Evolutionary conservation across 495 filamentous ascomycete species (phyloP).

Genomic region (Durotheca rogersii): DNA sequence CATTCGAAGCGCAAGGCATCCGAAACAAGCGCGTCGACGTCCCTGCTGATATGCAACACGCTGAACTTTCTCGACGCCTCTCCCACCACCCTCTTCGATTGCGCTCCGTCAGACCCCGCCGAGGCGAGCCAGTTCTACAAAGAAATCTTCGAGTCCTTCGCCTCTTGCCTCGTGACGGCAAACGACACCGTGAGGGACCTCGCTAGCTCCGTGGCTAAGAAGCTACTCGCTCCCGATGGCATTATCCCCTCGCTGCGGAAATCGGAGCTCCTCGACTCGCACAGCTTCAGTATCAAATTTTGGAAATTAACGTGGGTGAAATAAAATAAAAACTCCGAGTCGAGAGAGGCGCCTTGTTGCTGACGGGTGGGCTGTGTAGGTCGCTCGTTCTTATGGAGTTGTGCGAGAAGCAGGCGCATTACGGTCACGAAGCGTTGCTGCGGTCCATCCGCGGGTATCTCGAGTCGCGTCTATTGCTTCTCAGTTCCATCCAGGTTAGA

Average conservation of each 20-base stretch:
- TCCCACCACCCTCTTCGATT: slow-evolving; percentile 51
- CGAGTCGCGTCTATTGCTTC: slow-evolving; percentile 48
- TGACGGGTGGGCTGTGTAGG: slow-evolving; percentile 32
- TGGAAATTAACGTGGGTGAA: slow-evolving; percentile 56
- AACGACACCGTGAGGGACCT: slow-evolving; percentile 51
- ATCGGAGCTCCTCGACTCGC: slow-evolving; percentile 42
- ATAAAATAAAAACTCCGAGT: background rate
- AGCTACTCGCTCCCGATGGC: slow-evolving; percentile 46
- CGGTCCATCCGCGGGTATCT: slow-evolving; percentile 54
- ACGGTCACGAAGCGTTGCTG: slow-evolving; percentile 44
- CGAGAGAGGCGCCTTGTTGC: slow-evolving; percentile 10
- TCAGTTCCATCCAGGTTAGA: slow-evolving; percentile 49
- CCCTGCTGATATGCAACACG: slow-evolving; percentile 50
- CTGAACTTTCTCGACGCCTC: slow-evolving; percentile 54
- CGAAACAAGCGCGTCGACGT: slow-evolving; percentile 40
- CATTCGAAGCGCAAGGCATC: slow-evolving; percentile 42
- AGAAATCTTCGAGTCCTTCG: slow-evolving; percentile 50
- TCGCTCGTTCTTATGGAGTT: slow-evolving; percentile 53
- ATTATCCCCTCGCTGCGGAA: slow-evolving; percentile 40
- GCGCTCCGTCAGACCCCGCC: slow-evolving; percentile 32
- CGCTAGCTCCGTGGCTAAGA: slow-evolving; percentile 47
- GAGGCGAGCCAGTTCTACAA: slow-evolving; percentile 50
- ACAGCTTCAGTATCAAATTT: slow-evolving; percentile 47
- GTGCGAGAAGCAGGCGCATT: slow-evolving; percentile 48
- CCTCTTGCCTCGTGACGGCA: slow-evolving; percentile 52